phyloP scores from a whole-genome alignment of 176 grass and related monocot genomes.

The Avena insularis region DNA sequence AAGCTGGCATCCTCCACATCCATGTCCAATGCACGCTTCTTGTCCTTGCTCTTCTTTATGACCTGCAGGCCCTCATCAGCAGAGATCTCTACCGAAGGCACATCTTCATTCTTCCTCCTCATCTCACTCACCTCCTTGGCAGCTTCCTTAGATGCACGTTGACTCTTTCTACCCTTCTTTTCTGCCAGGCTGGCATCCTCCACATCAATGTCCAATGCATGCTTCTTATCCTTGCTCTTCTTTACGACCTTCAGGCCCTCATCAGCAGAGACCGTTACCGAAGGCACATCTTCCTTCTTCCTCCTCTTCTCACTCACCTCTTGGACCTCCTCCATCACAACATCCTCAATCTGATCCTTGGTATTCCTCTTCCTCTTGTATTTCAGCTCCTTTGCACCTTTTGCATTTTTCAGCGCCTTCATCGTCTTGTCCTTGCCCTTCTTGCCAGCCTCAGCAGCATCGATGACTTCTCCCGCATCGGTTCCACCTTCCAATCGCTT shows the following conservation, averaged over 20 bases:
- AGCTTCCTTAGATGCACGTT: constrained; percentile 2
- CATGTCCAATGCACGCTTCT: constrained; percentile 23
- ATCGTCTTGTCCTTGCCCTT: constrained; percentile 18
- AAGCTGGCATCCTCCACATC: background rate
- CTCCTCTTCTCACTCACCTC: constrained; percentile 35
- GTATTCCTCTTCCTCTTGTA: constrained; percentile 54
- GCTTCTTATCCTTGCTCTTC: constrained; percentile 37
- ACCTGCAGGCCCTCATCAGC: constrained; percentile 16
- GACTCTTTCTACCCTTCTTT: constrained; percentile 35
- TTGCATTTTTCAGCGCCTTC: background rate
- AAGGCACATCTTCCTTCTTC: constrained; percentile 34
- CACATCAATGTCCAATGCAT: background rate
- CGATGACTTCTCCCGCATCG: constrained; percentile 38
- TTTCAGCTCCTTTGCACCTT: background rate
- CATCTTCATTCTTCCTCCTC: constrained; percentile 46
- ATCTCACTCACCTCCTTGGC: constrained; percentile 24
- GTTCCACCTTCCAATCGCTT: constrained; percentile 15
- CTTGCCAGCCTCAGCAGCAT: background rate
- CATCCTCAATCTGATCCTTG: constrained; percentile 28
- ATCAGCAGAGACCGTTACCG: background rate
- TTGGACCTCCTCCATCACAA: constrained; percentile 34
- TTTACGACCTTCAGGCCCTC: constrained; percentile 29
- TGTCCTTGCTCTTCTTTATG: constrained; percentile 30
- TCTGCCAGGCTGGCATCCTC: background rate
- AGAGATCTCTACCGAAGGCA: background rate